Evolutionary conservation across 768 basidiomycete genomes (phyloP).

Genomic region (Hypholoma sublateritium): DNA sequence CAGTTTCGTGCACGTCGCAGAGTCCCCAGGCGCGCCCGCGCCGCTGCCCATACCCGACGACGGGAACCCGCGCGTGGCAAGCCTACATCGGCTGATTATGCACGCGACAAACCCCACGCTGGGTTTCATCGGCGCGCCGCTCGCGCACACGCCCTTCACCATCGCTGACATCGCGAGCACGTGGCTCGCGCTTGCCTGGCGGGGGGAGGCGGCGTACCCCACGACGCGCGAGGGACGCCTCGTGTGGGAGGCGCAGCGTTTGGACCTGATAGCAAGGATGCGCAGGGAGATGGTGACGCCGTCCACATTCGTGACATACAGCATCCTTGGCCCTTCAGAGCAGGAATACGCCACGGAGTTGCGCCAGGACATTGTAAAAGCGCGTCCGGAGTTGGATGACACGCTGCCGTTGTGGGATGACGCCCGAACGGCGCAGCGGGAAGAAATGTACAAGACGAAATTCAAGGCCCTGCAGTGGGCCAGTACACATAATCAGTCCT

Average conservation of each 20-base stretch:
- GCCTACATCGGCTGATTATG: constrained; percentile 42
- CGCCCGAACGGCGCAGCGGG: constrained; percentile 28
- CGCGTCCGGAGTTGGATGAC: constrained; percentile 26
- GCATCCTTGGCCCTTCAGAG: constrained; percentile 33
- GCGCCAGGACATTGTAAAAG: constrained; percentile 31
- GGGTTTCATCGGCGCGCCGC: constrained; percentile 43
- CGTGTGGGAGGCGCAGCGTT: constrained; percentile 35
- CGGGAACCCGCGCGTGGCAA: constrained; percentile 40
- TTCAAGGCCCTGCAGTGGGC: constrained; percentile 28
- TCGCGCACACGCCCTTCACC: constrained; percentile 47
- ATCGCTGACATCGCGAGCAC: constrained; percentile 50
- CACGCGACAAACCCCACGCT: constrained; percentile 47
- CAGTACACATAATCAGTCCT: background rate
- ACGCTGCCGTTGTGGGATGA: constrained; percentile 37
- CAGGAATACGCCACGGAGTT: constrained; percentile 34
- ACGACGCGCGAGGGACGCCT: constrained; percentile 31
- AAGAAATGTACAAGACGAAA: constrained; percentile 36
- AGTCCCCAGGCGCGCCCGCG: constrained; percentile 12
- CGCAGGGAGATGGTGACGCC: constrained; percentile 21
- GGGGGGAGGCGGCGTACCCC: constrained; percentile 30
- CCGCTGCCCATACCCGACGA: constrained; percentile 27
- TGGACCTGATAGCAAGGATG: constrained; percentile 25
- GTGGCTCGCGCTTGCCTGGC: constrained; percentile 47
- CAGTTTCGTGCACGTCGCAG: constrained; percentile 37
- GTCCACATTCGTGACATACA: constrained; percentile 35